Conservation (phyloP, 345 rosid genomes). For the Capsella bursapastoris region DNA sequence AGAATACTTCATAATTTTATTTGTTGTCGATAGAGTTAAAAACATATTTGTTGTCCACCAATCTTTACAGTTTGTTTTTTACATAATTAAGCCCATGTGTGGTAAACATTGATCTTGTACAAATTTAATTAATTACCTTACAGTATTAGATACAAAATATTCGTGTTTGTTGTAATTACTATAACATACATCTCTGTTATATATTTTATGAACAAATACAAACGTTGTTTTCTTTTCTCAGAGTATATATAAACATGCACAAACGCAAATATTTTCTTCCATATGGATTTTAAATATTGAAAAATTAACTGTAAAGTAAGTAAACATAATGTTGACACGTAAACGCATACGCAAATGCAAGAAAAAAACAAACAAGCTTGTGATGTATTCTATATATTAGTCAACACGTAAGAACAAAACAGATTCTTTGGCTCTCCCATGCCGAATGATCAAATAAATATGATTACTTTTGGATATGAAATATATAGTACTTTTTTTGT, state of each 20-base stretch:
- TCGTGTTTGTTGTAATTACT: conserved; percentile 24
- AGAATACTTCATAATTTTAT: not conserved
- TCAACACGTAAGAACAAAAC: conserved; percentile 26
- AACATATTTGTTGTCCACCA: conserved; percentile 8
- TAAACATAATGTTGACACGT: not conserved
- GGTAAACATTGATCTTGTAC: conserved; percentile 19
- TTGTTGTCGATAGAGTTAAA: conserved; percentile 27
- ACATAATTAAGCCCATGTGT: not conserved
- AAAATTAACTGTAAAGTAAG: not conserved
- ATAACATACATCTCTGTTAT: not conserved
- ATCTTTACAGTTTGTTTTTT: conserved; percentile 5
- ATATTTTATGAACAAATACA: not conserved
- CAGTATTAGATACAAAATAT: not conserved
- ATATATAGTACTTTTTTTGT: not conserved
- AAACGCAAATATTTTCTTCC: not conserved
- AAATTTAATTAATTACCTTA: not conserved
- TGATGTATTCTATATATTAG: not conserved
- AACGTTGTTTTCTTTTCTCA: not conserved
- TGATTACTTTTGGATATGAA: conserved; percentile 29
- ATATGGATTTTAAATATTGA: not conserved
- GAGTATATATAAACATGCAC: not conserved
- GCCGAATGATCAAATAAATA: conserved; percentile 22
- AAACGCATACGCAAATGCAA: conserved; percentile 17
- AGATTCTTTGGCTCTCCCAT: conserved; percentile 12
- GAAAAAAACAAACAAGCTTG: conserved; percentile 5